Base-by-base conservation (phyloP, 1,139 yeast species). In the Pichia cactophila region DNA sequence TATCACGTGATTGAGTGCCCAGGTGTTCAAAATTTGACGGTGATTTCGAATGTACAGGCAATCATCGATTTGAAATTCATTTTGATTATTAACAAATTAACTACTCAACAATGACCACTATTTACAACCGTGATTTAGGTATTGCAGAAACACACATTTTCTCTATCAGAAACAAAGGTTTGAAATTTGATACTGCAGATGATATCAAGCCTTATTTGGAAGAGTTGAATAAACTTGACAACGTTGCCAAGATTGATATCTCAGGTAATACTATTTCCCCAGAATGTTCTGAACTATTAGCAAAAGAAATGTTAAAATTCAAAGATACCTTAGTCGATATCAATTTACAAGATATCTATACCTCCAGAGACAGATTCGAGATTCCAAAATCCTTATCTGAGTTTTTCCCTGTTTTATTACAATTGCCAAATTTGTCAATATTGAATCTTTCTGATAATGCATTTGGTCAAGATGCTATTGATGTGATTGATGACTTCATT, bases 191-290 rank as follows among this genome's bases (percentile, higher is more conserved):
- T 62, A 60, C 83, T 3, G 77, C 72, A 31, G 80, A 72, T n/a
- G 96, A 89, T 61, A 84, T 89, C 56, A 74, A 78, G 58, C 81
- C 86, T 14, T 76, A 78, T 60, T 64, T 85, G 43, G 74, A 74
- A 16, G 83, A 81, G 56, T 69, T 88, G 52, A 62, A 68, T 28
- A 66, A 65, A 56, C 63, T 61, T 52, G 62, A 60, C 42, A 59
- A 23, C 51, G 58, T 88, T 53, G 75, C 74, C 47, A 81, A 79
- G 60, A 72, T 90, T 52, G 95, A 87, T 65, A 74, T 92, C 50
- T 83, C 90, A 20, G 98, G 98, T 58, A 92, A 92, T 71, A 90
- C 98, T 42, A 81, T 89, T 56, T 97, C 98, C 50, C 82, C 89
- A 51, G 96, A 82, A 45, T 96, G 97, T 7, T 86, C 95, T 38